phyloP scores from a whole-genome alignment of 805 yeast genomes.

The Wickerhamiella spandovensis region DNA sequence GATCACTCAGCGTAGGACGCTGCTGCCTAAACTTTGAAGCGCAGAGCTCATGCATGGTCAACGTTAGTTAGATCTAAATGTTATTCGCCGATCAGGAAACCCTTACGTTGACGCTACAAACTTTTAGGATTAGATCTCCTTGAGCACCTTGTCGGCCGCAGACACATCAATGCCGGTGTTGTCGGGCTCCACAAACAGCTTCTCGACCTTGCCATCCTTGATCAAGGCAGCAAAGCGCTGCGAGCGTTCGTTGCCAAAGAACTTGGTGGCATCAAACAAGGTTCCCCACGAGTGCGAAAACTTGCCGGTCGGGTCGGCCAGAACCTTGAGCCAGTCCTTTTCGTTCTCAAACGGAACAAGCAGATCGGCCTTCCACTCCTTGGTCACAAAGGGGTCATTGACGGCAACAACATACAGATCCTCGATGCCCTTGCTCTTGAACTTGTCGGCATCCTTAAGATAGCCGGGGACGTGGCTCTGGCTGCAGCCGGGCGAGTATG shows the following conservation, averaged over 20 bases:
- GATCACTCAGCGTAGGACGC: too few species aligned
- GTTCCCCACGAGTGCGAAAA: conserved; percentile 54
- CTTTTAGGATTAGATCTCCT: conserved; percentile 18
- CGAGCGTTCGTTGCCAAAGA: conserved; percentile 66
- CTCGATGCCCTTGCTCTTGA: conserved; percentile 53
- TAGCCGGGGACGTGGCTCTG: conserved; percentile 66
- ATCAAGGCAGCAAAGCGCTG: conserved; percentile 66
- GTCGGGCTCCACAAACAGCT: conserved; percentile 69
- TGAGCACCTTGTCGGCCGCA: conserved; percentile 21
- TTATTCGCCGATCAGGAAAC: too few species aligned
- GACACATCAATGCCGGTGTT: conserved; percentile 47
- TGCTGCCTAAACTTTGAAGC: too few species aligned
- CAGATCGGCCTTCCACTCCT: conserved; percentile 55
- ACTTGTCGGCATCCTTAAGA: conserved; percentile 35
- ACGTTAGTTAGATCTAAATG: too few species aligned
- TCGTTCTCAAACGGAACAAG: conserved; percentile 15
- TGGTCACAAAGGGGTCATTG: conserved; percentile 75
- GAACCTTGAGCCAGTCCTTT: conserved; percentile 37
- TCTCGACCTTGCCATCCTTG: conserved; percentile 57
- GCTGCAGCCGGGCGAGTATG: conserved; percentile 71
- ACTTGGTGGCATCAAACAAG: conserved; percentile 57
- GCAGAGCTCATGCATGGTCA: too few species aligned
- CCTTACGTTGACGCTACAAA: too few species aligned
- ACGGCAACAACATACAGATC: conserved; percentile 59
- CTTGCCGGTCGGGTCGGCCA: conserved; percentile 66